Evolutionary conservation across 768 basidiomycete genomes (phyloP), one percentile per base, ranked within the genome.

Genomic region (Nidularia pulvinata): DNA sequence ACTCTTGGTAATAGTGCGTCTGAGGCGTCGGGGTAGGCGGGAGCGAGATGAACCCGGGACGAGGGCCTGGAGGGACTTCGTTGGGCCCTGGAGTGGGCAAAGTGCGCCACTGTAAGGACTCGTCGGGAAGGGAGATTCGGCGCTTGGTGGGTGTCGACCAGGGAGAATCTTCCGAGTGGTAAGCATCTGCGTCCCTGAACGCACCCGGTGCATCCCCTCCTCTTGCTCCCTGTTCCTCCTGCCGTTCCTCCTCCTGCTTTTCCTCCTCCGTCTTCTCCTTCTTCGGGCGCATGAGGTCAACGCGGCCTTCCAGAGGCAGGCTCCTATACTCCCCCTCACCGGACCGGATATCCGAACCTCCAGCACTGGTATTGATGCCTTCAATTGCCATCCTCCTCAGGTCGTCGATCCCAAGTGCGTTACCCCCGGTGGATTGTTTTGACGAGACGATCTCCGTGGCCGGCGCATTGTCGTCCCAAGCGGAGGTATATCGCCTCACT

Each of bases 241-340:
- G 37, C 9, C 9, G 37, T 7, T 55, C 54, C 47, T 51, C 35
- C 43, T 46, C 50, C 13, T 39, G 48, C 7, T 33, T 34, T 19
- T 45, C 22, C 50, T 49, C 46, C 46, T 42, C 42, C 14, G 9
- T 10, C 11, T 58, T 54, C 51, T 61, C 54, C 50, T 51, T 54
- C 54, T 54, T 65, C 4, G 83, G 88, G 52, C 87, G 83, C 78
- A 97, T 89, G 60, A 98, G 76, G 64, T 96, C 93, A 52, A 95
- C 78, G 46, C 95, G 86, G 5, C 95, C 95, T 54, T 92, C 89
- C 19, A 97, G 75, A 13, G 95, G 95, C 71, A 98, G 69, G 49
- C 82, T 87, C 52, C 75, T 78, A 66, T 97, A 98, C 57, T 85
- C 80, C 34, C 91, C 93, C 63, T 89, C 83, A 5, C 79, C 79